phyloP scores from a whole-genome alignment of 768 basidiomycete species.

The Lactifluus subvellereus region DNA sequence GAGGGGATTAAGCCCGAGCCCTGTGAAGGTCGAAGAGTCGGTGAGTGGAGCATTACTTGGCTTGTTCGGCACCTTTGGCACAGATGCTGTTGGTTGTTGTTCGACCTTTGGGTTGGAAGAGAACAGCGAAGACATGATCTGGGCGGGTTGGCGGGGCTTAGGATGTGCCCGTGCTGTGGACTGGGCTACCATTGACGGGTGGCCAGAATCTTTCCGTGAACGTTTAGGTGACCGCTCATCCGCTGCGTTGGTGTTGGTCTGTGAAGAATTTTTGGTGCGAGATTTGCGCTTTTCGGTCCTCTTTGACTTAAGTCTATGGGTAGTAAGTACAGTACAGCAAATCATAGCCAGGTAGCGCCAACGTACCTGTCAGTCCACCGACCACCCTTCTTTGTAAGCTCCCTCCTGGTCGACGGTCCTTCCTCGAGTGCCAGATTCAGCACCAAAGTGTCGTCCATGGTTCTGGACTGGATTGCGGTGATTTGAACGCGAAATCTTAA shows the following conservation, averaged over 20 bases:
- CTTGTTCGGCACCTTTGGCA: constrained; percentile 30
- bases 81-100: constrained; percentile 31
- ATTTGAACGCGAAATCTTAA: background rate
- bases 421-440: constrained; percentile 23
- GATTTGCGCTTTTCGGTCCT: constrained; percentile 20
- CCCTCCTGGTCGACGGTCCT: constrained; percentile 2
- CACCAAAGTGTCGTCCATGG: constrained; percentile 21
- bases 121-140: constrained; percentile 56
- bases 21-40: constrained; percentile 72
- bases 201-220: constrained; percentile 7
- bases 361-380: constrained; percentile 26
- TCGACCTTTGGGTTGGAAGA: constrained; percentile 72
- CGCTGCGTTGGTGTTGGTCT: background rate
- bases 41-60: constrained; percentile 83
- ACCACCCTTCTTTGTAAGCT: constrained; percentile 15
- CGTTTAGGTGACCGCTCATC: constrained; percentile 17
- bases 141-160: constrained; percentile 14
- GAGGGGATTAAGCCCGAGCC: constrained; percentile 78
- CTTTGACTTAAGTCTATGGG: constrained; percentile 23
- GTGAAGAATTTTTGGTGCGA: background rate
- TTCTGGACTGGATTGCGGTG: background rate
- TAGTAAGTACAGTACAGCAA: background rate
- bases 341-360: background rate
- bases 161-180: background rate
- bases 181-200: background rate